Percentiles rank a stretch among this genome's conserved stretches.
Evolutionary conservation across 176 grass and related monocot species (phyloP).

Genomic region (Typha latifolia): DNA sequence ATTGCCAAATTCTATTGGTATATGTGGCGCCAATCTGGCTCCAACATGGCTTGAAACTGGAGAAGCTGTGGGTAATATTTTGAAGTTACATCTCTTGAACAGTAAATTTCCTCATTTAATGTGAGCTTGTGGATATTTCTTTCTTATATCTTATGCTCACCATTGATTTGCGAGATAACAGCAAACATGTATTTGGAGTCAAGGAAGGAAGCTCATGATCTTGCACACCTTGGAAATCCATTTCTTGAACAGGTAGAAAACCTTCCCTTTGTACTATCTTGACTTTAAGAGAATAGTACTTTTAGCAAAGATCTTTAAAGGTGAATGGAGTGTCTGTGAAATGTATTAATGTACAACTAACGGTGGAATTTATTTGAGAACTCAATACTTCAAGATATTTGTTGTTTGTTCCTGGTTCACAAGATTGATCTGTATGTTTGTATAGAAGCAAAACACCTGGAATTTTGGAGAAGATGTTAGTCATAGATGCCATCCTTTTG

Average conservation of each 20-base stretch:
- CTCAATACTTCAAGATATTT: too few species aligned
- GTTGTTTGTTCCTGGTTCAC: too few species aligned
- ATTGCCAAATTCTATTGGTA: constrained; percentile 35
- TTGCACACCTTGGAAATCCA: constrained; percentile 55
- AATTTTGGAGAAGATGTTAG: too few species aligned
- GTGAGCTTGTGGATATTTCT: constrained; percentile 5
- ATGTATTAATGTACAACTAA: too few species aligned
- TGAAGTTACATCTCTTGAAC: constrained; percentile 15
- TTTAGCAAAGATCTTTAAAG: not conserved
- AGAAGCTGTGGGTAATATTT: constrained; percentile 60
- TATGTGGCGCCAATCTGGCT: constrained; percentile 23
- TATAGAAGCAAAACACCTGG: too few species aligned
- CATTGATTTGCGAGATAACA: constrained; percentile 43
- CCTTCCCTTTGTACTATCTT: not conserved
- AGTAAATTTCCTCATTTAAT: constrained; percentile 7
- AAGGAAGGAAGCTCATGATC: constrained; percentile 66
- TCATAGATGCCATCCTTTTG: too few species aligned
- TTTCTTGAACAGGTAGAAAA: constrained; percentile 79
- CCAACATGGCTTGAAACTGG: constrained; percentile 59
- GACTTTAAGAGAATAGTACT: constrained; percentile 1
- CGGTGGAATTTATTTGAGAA: too few species aligned
- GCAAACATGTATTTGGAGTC: constrained; percentile 57
- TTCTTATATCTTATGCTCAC: constrained; percentile 29
- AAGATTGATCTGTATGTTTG: too few species aligned
- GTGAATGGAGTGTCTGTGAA: too few species aligned